A percentile compares a stretch with the other conserved stretches of the same genome.
These are phyloP conservation scores for Mycena filopes DNA, from an alignment of 768 basidiomycete genomes.

Conservation along the genomic window DNA sequence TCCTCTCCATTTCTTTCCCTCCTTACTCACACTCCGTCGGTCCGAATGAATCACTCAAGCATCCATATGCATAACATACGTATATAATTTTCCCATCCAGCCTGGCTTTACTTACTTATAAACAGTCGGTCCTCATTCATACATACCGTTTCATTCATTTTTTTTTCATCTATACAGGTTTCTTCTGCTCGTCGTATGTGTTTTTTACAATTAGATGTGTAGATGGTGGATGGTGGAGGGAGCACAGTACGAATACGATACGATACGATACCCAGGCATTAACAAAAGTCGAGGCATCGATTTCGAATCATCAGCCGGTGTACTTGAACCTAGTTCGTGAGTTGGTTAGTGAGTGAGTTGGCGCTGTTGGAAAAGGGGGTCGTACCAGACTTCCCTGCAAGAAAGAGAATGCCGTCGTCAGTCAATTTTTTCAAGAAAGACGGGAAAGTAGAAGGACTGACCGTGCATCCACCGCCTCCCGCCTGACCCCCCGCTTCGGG, in stretches of 20 bases:
- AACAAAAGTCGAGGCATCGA: too few species aligned
- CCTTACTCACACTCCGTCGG: too few species aligned
- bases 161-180: not conserved
- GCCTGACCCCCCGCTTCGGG: constrained; percentile 84
- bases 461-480: constrained; percentile 88
- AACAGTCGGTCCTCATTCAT: too few species aligned
- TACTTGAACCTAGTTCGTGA: constrained; percentile 63
- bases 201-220: too few species aligned
- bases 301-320: constrained; percentile 51
- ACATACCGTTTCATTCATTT: too few species aligned
- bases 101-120: too few species aligned
- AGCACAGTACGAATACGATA: too few species aligned
- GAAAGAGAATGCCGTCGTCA: not conserved
- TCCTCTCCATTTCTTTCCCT: too few species aligned
- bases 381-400: constrained; percentile 18
- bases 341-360: constrained; percentile 16
- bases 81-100: too few species aligned
- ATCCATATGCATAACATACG: too few species aligned
- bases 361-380: constrained; percentile 4
- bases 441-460: constrained; percentile 34
- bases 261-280: constrained; percentile 17
- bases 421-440: not conserved
- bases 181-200: not conserved
- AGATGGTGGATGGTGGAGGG: too few species aligned
- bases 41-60: too few species aligned